Evolutionary conservation across 441 rosid genomes (phyloP).

Genomic region (Populus hybrid): DNA sequence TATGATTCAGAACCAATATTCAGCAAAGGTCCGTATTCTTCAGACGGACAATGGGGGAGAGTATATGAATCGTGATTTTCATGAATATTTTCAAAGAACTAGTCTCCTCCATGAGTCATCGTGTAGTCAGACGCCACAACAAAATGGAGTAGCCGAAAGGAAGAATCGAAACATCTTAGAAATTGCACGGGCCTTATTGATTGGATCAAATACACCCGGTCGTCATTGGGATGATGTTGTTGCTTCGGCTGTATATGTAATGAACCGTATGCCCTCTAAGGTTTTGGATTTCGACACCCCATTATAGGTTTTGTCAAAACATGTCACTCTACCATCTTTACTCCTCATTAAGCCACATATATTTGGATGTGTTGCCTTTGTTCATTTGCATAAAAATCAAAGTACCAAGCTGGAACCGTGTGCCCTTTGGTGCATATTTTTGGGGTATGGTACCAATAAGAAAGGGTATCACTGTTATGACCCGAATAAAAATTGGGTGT

Average conservation of each 20-base stretch:
- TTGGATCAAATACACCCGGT: background rate
- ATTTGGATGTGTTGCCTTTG: background rate
- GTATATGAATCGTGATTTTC: background rate
- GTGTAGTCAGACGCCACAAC: background rate
- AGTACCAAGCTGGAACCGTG: background rate
- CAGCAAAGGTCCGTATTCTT: background rate
- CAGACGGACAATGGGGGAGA: background rate
- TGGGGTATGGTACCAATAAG: background rate
- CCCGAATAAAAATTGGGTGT: background rate
- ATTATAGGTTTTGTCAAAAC: background rate
- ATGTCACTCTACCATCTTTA: background rate
- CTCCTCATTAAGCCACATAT: background rate
- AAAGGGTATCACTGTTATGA: background rate
- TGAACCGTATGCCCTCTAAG: background rate
- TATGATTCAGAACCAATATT: background rate
- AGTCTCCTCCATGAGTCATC: background rate
- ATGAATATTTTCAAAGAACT: background rate
- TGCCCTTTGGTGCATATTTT: background rate
- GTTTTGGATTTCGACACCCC: background rate
- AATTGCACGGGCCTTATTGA: background rate
- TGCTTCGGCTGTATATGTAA: background rate
- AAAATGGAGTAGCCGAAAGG: background rate
- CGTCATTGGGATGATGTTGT: background rate
- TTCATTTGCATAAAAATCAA: background rate
- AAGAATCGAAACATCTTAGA: background rate